Evolutionary conservation across 2,329 filamentous ascomycete genomes (phyloP).

Genomic region (Remersonia thermophila): DNA sequence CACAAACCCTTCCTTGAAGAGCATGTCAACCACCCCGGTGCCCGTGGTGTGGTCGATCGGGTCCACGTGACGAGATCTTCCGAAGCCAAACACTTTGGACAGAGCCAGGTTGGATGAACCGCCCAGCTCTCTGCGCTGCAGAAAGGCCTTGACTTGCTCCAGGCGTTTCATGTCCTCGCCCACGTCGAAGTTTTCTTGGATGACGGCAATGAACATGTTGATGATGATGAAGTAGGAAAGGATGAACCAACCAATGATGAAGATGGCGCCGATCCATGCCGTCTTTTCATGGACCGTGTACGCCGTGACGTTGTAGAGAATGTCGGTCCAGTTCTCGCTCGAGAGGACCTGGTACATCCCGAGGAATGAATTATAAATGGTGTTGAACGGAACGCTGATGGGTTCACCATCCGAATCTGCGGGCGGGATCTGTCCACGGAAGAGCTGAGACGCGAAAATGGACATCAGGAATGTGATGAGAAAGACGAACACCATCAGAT

Average conservation of each 20-base stretch:
- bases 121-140: slow-evolving; percentile 80
- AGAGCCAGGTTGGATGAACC: slow-evolving; percentile 65
- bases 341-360: slow-evolving; percentile 97
- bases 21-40: slow-evolving; percentile 84
- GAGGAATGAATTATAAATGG: slow-evolving; percentile 90
- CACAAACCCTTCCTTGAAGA: slow-evolving; percentile 91
- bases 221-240: slow-evolving; percentile 88
- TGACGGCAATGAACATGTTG: slow-evolving; percentile 99
- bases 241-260: slow-evolving; percentile 92
- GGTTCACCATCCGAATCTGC: slow-evolving; percentile 48
- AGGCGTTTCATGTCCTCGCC: slow-evolving; percentile 96
- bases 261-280: slow-evolving; percentile 86
- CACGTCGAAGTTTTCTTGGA: slow-evolving; percentile 98
- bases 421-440: slow-evolving; percentile 69
- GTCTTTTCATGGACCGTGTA: slow-evolving; percentile 54
- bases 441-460: slow-evolving; percentile 86
- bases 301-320: slow-evolving; percentile 71
- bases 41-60: slow-evolving; percentile 82
- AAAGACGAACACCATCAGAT: slow-evolving; percentile 93
- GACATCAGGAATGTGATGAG: slow-evolving; percentile 87
- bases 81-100: slow-evolving; percentile 55
- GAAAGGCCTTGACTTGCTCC: slow-evolving; percentile 89
- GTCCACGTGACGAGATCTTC: slow-evolving; percentile 54
- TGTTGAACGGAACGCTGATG: slow-evolving; percentile 66
- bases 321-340: slow-evolving; percentile 87